Evolutionary conservation across 345 rosid genomes (phyloP), one percentile per base, ranked within the genome.

Genomic region (Passiflora organensis): DNA sequence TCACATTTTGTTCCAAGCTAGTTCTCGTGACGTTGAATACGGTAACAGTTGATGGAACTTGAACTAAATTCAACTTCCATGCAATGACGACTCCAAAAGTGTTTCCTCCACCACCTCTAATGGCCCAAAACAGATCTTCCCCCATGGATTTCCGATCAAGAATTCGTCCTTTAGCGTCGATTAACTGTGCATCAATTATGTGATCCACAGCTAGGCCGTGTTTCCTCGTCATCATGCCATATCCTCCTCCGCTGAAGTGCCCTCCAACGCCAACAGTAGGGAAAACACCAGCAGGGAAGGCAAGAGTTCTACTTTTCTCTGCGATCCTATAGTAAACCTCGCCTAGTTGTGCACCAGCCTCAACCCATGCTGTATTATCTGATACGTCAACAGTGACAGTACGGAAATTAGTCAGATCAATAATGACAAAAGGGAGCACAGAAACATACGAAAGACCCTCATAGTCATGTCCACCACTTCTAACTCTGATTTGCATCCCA

Each of bases 121-220:
- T 47, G 21, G 67, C 67, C 67, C 67, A 63, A 16, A 63, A 63
- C 6, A 63, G 60, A 55, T 63, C 67, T 24, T 63, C 67, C 15
- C 60, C 67, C 67, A 63, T 55, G 0, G 60, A 63, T 23, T 41
- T 48, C 38, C 67, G 34, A 10, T 63, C 55, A 28, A 54, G 55
- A 10, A 63, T 8, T 37, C 25, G 34, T 0, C 60, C 67, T n/a
- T 63, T 18, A 2, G 18, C 60, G 25, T 54, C 55, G 1, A 63
- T 44, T 0, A 63, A 0, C 23, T 46, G 2, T 1, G 60, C 67
- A 15, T 63, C 67, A 11, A 55, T 38, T 10, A 63, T 47, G 32
- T 63, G 17, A 34, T 63, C 67, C 1, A 34, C 55, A 2, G 67
- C 42, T 17, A 63, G 60, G 16, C 67, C 67, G 20, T 54, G 54